Base-by-base conservation (phyloP, 805 yeast genomes). In the Wickerhamomyces bisporus region DNA sequence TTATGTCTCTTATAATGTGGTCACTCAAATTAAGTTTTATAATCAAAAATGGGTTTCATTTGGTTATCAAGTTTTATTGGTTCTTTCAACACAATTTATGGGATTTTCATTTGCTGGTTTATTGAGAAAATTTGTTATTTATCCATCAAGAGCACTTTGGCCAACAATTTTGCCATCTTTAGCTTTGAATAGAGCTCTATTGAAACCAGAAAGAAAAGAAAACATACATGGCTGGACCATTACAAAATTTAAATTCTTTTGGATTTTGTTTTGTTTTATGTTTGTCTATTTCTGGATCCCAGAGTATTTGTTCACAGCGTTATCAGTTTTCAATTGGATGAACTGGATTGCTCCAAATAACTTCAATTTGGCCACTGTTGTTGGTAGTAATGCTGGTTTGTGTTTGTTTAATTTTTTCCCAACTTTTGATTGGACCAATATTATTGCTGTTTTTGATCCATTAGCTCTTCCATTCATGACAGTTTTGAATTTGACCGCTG, bases 101-200 rank as follows among this genome's bases (percentile, higher is more conserved):
- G 88, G 87, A 18, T 74, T 77, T 50, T 80, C 84, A 1, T 70
- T 81, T 53, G 85, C 86, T 6, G 81, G 83, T 35, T 50, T 80
- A 16, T 68, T 79, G 68, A 69, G 82, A 50, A 71, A 73, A 42
- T 72, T 80, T 24, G 68, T 68, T 3, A 69, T 78, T 8, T 76
- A 75, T 48, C 79, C 78, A 12, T 59, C 61, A 4, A 58, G 65
- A 38, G 64, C 77, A 11, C 52, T 78, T 25, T 78, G 83, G 83
- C 81, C 79, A 26, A 60, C 70, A 2, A 40, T 63, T 3, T 49
- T 75, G 44, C 78, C 80, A 14, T 60, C 68, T 0, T 42, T 75
- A 29, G 71, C 76, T 16, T 53, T 75, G 34, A 73, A 73, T 52
- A 62, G 68, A 36, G 73, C 79, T 1, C 58, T 75, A 32, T 50